phyloP scores from a whole-genome alignment of 2,329 filamentous ascomycete genomes.

The Colletotrichum aenigma region DNA sequence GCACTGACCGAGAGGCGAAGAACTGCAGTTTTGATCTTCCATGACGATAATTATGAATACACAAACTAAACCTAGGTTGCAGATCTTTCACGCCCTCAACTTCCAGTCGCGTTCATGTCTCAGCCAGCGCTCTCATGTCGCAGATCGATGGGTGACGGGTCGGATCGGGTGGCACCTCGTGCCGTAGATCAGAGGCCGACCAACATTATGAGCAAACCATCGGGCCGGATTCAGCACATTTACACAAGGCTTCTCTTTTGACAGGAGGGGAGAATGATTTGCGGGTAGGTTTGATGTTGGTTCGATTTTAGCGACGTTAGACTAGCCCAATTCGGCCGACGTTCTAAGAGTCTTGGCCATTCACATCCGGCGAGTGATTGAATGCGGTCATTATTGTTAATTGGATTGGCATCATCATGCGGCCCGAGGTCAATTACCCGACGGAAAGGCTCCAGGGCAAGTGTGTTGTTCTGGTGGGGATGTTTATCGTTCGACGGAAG shows the following conservation, averaged over 20 bases:
- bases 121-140: neutral
- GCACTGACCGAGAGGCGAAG: neutral
- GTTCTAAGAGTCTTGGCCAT: neutral
- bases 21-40: neutral
- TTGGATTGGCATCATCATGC: neutral
- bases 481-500: neutral
- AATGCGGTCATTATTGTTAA: neutral
- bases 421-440: neutral
- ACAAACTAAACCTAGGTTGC: neutral
- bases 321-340: neutral
- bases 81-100: neutral
- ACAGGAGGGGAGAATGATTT: slow-evolving; percentile 52
- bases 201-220: slow-evolving; percentile 66
- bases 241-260: slow-evolving; percentile 58
- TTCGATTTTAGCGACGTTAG: slow-evolving; percentile 36
- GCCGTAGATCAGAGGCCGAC: slow-evolving; percentile 67
- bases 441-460: neutral
- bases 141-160: neutral
- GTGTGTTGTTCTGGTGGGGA: neutral
- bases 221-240: slow-evolving; percentile 67
- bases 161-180: slow-evolving; percentile 42
- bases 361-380: neutral
- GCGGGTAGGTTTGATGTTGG: slow-evolving; percentile 61
- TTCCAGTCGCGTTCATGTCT: neutral
- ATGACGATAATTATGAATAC: slow-evolving; percentile 14